Conservation (phyloP, 2,329 filamentous ascomycete species). For the Xylaria digitata region DNA sequence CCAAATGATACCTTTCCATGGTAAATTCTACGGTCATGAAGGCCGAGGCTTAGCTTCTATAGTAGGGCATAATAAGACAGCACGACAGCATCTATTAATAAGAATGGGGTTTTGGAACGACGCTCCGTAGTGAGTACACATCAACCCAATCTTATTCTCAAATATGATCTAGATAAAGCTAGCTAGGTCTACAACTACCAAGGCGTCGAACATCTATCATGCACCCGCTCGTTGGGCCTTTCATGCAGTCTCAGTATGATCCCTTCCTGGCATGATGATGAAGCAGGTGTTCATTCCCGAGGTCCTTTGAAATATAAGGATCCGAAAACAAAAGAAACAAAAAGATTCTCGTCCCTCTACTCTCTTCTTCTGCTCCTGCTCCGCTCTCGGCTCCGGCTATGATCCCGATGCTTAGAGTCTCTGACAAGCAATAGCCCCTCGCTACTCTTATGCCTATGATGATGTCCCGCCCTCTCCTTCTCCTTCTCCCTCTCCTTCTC, state of each 20-base stretch:
- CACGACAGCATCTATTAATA: no score
- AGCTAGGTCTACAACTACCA: neutral
- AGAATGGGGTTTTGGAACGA: neutral
- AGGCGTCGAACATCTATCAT: constrained; percentile 9
- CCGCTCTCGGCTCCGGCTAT: constrained; percentile 42
- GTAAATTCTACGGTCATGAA: no score
- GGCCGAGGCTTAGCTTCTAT: neutral
- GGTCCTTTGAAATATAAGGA: neutral
- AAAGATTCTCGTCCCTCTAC: constrained; percentile 12
- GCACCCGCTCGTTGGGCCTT: neutral
- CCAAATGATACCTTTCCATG: no score
- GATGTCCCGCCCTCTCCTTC: constrained; percentile 35
- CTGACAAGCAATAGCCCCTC: constrained; percentile 44
- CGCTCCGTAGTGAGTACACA: neutral
- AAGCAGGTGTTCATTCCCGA: neutral
- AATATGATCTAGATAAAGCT: constrained; percentile 5
- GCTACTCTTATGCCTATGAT: constrained; percentile 32
- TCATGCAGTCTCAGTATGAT: constrained; percentile 13
- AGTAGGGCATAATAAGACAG: no score
- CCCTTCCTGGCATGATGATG: neutral
- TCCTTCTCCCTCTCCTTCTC: constrained; percentile 35
- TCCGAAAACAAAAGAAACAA: neutral
- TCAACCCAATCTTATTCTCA: neutral
- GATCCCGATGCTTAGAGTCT: constrained; percentile 45
- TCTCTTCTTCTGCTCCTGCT: constrained; percentile 43